A percentile compares a stretch with the other conserved stretches of the same genome.
Evolutionary conservation across 768 basidiomycete genomes (phyloP).

Genomic region (Infundibulicybe gibba): DNA sequence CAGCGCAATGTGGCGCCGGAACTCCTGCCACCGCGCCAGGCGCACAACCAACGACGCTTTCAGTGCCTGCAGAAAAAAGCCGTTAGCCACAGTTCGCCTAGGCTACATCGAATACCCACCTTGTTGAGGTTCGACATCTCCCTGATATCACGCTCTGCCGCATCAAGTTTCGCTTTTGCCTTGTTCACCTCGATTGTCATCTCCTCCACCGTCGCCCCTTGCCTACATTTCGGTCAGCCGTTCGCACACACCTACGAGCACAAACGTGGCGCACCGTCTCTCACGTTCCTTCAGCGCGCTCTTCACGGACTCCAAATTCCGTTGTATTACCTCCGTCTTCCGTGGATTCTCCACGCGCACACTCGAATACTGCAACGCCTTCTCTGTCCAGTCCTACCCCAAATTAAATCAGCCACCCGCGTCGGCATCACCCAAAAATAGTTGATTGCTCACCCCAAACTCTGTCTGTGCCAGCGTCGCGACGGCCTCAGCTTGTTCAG

Average conservation of each 20-base stretch:
- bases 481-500: slow-evolving; percentile 40
- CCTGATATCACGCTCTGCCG: slow-evolving; percentile 58
- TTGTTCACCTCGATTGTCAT: slow-evolving; percentile 70
- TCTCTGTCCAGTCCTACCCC: slow-evolving; percentile 56
- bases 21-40: slow-evolving; percentile 77
- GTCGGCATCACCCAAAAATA: neutral
- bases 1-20: slow-evolving; percentile 85
- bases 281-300: slow-evolving; percentile 66
- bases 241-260: neutral
- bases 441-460: slow-evolving; percentile 46
- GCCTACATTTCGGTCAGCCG: slow-evolving; percentile 32
- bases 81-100: neutral
- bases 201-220: slow-evolving; percentile 76
- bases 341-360: slow-evolving; percentile 56
- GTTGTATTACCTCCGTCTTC: slow-evolving; percentile 49
- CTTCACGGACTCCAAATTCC: slow-evolving; percentile 59
- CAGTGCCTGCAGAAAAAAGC: slow-evolving; percentile 46
- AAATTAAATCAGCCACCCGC: neutral
- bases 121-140: slow-evolving; percentile 64
- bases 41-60: slow-evolving; percentile 63
- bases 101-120: slow-evolving; percentile 30
- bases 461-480: slow-evolving; percentile 56
- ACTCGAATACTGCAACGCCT: slow-evolving; percentile 58
- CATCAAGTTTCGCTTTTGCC: slow-evolving; percentile 54
- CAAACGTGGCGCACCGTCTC: slow-evolving; percentile 38